phyloP scores from a whole-genome alignment of 2,329 filamentous ascomycete genomes.

The Apiospora arundinis region DNA sequence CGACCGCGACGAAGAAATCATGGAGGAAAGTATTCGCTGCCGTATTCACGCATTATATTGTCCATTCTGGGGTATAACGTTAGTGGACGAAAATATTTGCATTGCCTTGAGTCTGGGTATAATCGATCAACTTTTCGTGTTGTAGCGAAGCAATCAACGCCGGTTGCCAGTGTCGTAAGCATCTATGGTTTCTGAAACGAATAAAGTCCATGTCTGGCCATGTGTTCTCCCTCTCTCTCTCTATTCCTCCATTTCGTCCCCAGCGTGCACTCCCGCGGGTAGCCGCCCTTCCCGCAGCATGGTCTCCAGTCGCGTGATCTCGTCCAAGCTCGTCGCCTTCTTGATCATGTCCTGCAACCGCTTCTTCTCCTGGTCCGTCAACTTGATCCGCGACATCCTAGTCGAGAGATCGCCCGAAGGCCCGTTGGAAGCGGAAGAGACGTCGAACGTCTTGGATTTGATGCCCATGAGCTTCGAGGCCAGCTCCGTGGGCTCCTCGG shows the following conservation, averaged over 20 bases:
- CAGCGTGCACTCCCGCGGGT: constrained; percentile 68
- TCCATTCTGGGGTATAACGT: background rate
- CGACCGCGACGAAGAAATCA: background rate
- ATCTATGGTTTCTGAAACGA: background rate
- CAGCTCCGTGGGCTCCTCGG: constrained; percentile 77
- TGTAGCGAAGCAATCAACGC: constrained; percentile 23
- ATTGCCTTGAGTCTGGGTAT: constrained; percentile 37
- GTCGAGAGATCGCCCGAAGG: constrained; percentile 51
- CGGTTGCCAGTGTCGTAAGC: constrained; percentile 11
- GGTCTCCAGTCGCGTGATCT: constrained; percentile 90
- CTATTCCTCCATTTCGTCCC: constrained; percentile 62
- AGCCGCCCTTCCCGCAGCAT: constrained; percentile 88
- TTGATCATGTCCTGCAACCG: constrained; percentile 85
- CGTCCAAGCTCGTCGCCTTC: constrained; percentile 86
- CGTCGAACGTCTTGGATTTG: constrained; percentile 79
- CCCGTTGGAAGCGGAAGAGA: constrained; percentile 55
- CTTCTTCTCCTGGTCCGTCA: constrained; percentile 89
- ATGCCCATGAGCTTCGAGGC: constrained; percentile 84
- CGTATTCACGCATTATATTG: background rate
- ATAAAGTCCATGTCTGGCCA: background rate
- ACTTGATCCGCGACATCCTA: constrained; percentile 78
- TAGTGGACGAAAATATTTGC: constrained; percentile 22
- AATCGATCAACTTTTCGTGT: constrained; percentile 29
- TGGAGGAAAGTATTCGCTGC: background rate
- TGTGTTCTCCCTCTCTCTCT: constrained; percentile 28